These are phyloP conservation scores for Arthrinium puccinioides DNA, from an alignment of 2,329 filamentous ascomycete genomes.

Conservation along the genomic window DNA sequence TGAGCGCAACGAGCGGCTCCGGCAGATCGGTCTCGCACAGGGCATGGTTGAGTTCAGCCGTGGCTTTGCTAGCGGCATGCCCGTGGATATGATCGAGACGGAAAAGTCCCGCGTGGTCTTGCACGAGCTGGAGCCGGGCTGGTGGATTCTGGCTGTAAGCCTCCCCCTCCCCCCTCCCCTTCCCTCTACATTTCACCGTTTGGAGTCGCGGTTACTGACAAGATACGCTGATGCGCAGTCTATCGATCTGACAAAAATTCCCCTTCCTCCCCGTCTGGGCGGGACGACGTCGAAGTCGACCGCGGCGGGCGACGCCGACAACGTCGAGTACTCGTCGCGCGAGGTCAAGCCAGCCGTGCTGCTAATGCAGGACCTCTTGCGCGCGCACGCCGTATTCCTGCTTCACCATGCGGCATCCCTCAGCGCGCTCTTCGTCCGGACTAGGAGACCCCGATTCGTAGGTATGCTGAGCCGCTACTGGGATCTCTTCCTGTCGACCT, in stretches of 20 bases:
- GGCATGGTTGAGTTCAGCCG: conserved; percentile 92
- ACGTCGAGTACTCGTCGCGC: conserved; percentile 76
- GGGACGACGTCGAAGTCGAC: conserved; percentile 20
- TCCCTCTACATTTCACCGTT: background rate
- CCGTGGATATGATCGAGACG: conserved; percentile 83
- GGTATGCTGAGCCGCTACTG: conserved; percentile 72
- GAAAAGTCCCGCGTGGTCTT: conserved; percentile 80
- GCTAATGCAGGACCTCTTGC: conserved; percentile 71
- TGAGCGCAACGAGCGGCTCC: conserved; percentile 76
- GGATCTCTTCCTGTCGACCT: conserved; percentile 61
- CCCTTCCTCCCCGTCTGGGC: conserved; percentile 49
- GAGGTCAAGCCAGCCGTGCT: conserved; percentile 80
- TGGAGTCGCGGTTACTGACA: conserved; percentile 3
- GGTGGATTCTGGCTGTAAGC: conserved; percentile 90
- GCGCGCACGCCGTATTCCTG: conserved; percentile 77
- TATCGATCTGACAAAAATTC: conserved; percentile 70
- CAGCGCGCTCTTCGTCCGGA: conserved; percentile 58
- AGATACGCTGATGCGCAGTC: conserved; percentile 41
- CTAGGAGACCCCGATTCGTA: conserved; percentile 62
- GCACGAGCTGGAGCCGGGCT: conserved; percentile 79
- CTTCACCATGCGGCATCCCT: conserved; percentile 80
- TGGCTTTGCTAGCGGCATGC: conserved; percentile 71
- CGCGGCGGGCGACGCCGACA: conserved; percentile 31
- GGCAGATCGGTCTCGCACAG: conserved; percentile 92
- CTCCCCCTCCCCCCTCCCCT: background rate